phyloP scores from a whole-genome alignment of 2,329 filamentous ascomycete species.

The Tolypocladium endophyticum region DNA sequence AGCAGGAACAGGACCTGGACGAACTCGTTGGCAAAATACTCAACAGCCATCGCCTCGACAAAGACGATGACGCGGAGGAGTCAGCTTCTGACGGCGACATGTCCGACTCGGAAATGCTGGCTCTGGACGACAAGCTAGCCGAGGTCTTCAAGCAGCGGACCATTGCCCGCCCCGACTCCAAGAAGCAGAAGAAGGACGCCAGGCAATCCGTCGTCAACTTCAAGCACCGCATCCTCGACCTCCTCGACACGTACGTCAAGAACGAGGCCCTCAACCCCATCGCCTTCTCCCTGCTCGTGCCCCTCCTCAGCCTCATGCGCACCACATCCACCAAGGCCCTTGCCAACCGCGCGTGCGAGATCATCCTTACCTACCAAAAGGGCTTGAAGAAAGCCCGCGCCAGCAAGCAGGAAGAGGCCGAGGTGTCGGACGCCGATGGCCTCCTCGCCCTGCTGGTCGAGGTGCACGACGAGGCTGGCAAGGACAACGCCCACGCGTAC shows the following conservation, averaged over 20 bases:
- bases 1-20: conserved; percentile 46
- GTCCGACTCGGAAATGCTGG: conserved; percentile 94
- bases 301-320: conserved; percentile 65
- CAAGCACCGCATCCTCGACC: conserved; percentile 85
- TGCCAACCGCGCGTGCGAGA: conserved; percentile 59
- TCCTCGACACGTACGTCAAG: conserved; percentile 76
- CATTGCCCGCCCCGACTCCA: conserved; percentile 53
- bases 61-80: conserved; percentile 43
- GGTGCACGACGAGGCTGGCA: conserved; percentile 58
- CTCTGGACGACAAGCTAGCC: conserved; percentile 69
- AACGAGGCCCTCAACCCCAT: conserved; percentile 60
- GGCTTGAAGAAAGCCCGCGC: conserved; percentile 45
- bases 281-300: conserved; percentile 60
- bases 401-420: conserved; percentile 18
- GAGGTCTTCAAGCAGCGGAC: conserved; percentile 75
- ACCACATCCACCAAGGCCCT: conserved; percentile 70
- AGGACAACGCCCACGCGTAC: conserved; percentile 59
- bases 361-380: conserved; percentile 64
- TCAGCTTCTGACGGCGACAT: conserved; percentile 67
- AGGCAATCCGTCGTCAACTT: conserved; percentile 87
- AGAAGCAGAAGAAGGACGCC: conserved; percentile 78
- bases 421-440: conserved; percentile 25
- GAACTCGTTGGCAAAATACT: conserved; percentile 69
- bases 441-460: conserved; percentile 49
- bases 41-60: conserved; percentile 56